Evolutionary conservation across 768 basidiomycete genomes (phyloP).

Genomic region (Lyophyllum shimeji): DNA sequence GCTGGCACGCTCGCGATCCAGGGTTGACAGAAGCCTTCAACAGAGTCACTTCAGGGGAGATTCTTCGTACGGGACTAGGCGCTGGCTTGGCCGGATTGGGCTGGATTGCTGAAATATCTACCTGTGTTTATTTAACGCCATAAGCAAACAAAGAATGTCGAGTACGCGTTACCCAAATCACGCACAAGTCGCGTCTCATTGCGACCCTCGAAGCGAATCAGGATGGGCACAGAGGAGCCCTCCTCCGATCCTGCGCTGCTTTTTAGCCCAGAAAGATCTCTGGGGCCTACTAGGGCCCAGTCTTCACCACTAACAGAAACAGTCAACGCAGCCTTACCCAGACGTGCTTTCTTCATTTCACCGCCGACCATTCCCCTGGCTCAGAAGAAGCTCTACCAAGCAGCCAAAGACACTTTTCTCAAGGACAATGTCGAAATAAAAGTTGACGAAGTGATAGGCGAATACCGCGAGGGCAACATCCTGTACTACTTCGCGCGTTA

Average conservation of each 20-base stretch:
- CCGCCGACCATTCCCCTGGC: slow-evolving; percentile 36
- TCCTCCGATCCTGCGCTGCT: slow-evolving; percentile 18
- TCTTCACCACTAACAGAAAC: neutral
- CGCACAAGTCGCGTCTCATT: neutral
- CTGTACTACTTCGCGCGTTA: slow-evolving; percentile 63
- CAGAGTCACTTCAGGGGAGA: no score
- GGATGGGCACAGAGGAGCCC: slow-evolving; percentile 15
- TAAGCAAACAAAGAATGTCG: no score
- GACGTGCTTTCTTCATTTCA: slow-evolving; percentile 31
- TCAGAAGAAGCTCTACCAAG: slow-evolving; percentile 42
- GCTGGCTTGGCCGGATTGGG: no score
- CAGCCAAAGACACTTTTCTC: slow-evolving; percentile 30
- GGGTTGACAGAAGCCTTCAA: neutral
- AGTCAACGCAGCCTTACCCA: neutral
- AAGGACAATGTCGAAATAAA: slow-evolving; percentile 30
- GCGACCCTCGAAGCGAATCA: neutral
- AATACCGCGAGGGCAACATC: slow-evolving; percentile 38
- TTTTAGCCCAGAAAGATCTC: slow-evolving; percentile 20
- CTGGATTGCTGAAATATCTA: no score
- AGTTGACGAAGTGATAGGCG: slow-evolving; percentile 56
- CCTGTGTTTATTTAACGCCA: neutral
- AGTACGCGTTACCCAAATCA: neutral
- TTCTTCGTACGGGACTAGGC: no score
- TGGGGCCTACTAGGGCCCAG: neutral
- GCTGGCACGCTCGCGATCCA: no score